phyloP scores from a whole-genome alignment of 2,329 filamentous ascomycete species.

The Stagonosporopsis cucurbitacearum region DNA sequence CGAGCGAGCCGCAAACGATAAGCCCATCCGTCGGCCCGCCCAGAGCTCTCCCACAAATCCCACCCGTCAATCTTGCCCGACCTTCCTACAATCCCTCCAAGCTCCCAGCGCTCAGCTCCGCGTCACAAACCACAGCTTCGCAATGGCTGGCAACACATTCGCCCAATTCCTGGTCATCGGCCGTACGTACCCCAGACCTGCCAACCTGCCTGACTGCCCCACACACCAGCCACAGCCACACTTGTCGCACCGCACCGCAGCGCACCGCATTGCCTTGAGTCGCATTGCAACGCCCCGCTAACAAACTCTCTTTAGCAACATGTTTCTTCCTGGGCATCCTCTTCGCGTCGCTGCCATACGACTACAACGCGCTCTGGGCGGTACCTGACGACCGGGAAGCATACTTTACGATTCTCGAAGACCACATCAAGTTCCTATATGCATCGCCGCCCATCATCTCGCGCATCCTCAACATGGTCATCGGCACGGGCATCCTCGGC shows the following conservation, averaged over 20 bases:
- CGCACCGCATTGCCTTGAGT: no score
- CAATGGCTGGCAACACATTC: slow-evolving; percentile 66
- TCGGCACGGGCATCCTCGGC: slow-evolving; percentile 83
- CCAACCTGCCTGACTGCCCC: no score
- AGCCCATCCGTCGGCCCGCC: slow-evolving; percentile 26
- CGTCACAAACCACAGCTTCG: slow-evolving; percentile 7
- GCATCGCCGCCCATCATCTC: slow-evolving; percentile 89
- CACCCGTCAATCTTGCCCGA: slow-evolving; percentile 11
- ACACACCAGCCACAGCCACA: not conserved
- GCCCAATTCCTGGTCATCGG: slow-evolving; percentile 97
- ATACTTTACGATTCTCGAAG: slow-evolving; percentile 86
- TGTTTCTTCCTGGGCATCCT: slow-evolving; percentile 99
- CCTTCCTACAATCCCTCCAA: slow-evolving; percentile 2
- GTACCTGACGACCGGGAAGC: slow-evolving; percentile 66
- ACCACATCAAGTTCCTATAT: slow-evolving; percentile 89
- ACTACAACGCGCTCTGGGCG: slow-evolving; percentile 87
- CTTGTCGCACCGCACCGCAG: no score
- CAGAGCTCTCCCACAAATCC: slow-evolving; percentile 24
- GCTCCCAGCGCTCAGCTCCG: slow-evolving; percentile 14
- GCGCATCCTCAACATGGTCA: slow-evolving; percentile 92
- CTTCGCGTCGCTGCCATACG: slow-evolving; percentile 96
- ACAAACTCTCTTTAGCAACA: slow-evolving; percentile 58
- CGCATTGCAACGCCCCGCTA: not conserved
- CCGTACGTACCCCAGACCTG: slow-evolving; percentile 69
- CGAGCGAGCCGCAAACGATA: slow-evolving; percentile 28